Evolutionary conservation across 2,329 filamentous ascomycete genomes (phyloP), one percentile per base, ranked within the genome.

Genomic region (Coleophoma cylindrospora): DNA sequence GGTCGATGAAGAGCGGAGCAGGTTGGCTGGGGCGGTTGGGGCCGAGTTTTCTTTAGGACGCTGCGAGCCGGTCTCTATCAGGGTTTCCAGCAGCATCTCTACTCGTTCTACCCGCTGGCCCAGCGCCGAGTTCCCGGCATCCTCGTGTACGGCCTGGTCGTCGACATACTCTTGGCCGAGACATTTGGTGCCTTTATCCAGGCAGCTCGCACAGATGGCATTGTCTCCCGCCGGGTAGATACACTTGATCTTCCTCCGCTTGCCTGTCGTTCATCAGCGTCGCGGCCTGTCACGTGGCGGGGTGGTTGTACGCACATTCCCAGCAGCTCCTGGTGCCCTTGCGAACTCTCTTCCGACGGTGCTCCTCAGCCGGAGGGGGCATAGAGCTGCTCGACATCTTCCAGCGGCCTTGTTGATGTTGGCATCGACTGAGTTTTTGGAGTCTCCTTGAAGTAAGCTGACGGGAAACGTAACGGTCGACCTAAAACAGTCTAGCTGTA

Each of bases 291-390:
- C 15, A 22, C 6, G n/a, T 21, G 7, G 22, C 13, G 9, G 15
- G 10, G 6, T 40, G 5, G 22, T 74, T 70, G 37, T 71, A 70
- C 57, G 75, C 77, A 66, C 76, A 80, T 52, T 77, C 75, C 75
- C 75, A 79, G 60, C 77, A 80, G 50, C 74, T 78, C 15, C 63
- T 68, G 0, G 76, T 80, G n/a, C 77, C 76, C 45, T 76, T 79
- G 21, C 50, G 44, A n/a, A 52, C 43, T 47, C 50, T 50, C 40
- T 52, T 52, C 37, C 49, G 41, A 43, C 48, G 50, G 43, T 43
- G 47, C 37, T 41, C 40, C 6, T 47, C 50, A 10, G 9, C 27
- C 9, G 27, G 27, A 27, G 27, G 27, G 6, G 27, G 9, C 9
- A 10, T 27, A 27, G 27, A 3, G 27, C 7, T 27, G 9, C 9